phyloP scores from a whole-genome alignment of 176 grass and related monocot genomes.

The Carex pumila region DNA sequence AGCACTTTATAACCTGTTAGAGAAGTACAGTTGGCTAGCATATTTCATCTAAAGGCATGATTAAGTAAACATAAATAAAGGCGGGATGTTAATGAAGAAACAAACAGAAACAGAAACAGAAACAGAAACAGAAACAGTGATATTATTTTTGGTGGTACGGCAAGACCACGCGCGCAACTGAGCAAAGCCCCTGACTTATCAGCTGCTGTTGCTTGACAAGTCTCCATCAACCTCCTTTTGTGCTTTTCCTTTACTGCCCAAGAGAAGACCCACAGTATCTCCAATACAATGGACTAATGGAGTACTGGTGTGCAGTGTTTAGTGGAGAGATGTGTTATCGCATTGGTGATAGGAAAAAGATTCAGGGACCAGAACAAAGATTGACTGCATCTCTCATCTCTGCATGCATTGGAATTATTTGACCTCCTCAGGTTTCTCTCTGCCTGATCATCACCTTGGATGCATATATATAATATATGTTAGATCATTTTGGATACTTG shows the following conservation, averaged over 20 bases:
- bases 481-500: neutral
- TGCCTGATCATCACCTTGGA: neutral
- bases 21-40: no score
- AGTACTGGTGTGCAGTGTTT: neutral
- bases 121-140: neutral
- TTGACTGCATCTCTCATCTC: neutral
- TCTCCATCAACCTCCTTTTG: neutral
- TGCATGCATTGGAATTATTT: conserved; percentile 9
- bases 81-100: neutral
- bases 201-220: neutral
- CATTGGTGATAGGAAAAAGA: neutral
- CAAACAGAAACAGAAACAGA: neutral
- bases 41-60: neutral
- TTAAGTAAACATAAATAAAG: neutral
- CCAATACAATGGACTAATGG: neutral
- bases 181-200: conserved; percentile 4
- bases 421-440: neutral
- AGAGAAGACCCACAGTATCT: neutral
- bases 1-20: no score
- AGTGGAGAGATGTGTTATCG: neutral
- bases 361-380: neutral
- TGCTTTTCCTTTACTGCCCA: neutral
- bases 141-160: neutral
- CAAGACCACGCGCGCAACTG: conserved; percentile 15
- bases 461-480: neutral